These are phyloP conservation scores for Cucurbita ficifolia DNA, from an alignment of 306 rosid species.

Conservation along the genomic window DNA sequence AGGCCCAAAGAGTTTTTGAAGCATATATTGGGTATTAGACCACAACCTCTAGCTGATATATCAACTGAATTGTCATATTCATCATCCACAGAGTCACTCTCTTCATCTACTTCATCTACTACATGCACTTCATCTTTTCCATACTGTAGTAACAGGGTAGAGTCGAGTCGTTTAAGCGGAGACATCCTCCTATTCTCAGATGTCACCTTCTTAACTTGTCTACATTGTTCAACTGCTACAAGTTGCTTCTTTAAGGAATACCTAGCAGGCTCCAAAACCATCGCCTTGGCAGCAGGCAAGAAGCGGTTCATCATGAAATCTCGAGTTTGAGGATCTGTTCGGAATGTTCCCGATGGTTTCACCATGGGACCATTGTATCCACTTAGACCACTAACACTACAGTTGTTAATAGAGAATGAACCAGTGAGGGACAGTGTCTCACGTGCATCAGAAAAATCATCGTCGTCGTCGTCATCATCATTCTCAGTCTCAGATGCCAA, in stretches of 20 bases:
- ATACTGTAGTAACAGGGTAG: constrained; percentile 30
- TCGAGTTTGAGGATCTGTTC: constrained; percentile 49
- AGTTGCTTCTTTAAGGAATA: constrained; percentile 50
- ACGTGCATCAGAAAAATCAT: constrained; percentile 58
- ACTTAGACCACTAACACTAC: constrained; percentile 54
- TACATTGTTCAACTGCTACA: constrained; percentile 36
- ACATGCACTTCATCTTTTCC: constrained; percentile 30
- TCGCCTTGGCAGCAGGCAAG: constrained; percentile 95
- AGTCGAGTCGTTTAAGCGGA: constrained; percentile 12
- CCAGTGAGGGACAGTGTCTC: constrained; percentile 38
- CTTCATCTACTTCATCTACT: constrained; percentile 37
- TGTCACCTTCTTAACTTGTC: constrained; percentile 29
- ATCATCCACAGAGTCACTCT: constrained; percentile 42
- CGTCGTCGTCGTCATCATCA: constrained; percentile 17
- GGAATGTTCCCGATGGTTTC: constrained; percentile 37
- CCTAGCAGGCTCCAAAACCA: constrained; percentile 58
- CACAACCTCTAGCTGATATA: constrained; percentile 60
- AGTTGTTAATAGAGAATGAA: constrained; percentile 58
- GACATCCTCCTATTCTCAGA: constrained; percentile 33
- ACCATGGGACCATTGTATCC: constrained; percentile 31
- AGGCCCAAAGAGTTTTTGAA: constrained; percentile 54
- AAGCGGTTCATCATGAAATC: constrained; percentile 93
- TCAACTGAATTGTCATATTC: constrained; percentile 26
- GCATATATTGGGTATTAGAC: constrained; percentile 44
- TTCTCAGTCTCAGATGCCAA: constrained; percentile 22